These are phyloP conservation scores for Coniochaeta ligniaria DNA, from an alignment of 2,329 filamentous ascomycete genomes.

Conservation along the genomic window DNA sequence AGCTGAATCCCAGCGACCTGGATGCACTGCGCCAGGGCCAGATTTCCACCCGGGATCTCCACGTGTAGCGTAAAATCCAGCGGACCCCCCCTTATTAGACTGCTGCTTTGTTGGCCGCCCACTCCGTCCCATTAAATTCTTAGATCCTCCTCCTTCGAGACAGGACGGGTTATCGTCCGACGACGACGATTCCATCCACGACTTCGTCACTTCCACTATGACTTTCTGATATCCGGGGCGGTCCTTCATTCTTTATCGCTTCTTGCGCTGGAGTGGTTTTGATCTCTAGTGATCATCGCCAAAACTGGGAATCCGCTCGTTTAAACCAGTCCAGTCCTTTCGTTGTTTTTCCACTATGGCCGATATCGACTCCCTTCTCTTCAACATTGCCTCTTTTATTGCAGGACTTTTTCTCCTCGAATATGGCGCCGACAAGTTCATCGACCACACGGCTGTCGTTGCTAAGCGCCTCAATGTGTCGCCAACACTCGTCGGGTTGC, in stretches of 20 bases:
- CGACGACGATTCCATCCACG: too few species aligned
- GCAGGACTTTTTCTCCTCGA: constrained; percentile 40
- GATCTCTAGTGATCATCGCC: not conserved
- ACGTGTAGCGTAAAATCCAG: too few species aligned
- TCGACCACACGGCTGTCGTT: constrained; percentile 40
- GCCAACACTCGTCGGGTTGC: constrained; percentile 38
- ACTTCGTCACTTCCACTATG: not conserved
- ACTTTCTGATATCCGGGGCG: not conserved
- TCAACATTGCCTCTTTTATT: constrained; percentile 32
- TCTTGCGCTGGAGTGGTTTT: not conserved
- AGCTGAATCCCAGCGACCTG: not conserved
- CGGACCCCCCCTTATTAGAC: not conserved
- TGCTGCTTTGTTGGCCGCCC: not conserved
- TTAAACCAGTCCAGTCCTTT: constrained; percentile 4
- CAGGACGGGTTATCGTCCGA: too few species aligned
- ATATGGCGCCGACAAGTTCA: constrained; percentile 42
- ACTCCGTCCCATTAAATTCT: too few species aligned
- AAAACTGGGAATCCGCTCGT: constrained; percentile 15
- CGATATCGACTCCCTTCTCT: constrained; percentile 26
- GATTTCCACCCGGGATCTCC: not conserved
- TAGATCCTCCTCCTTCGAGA: too few species aligned
- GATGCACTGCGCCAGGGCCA: not conserved
- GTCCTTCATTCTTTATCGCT: not conserved
- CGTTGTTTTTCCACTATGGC: constrained; percentile 19
- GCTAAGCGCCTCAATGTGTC: constrained; percentile 34